Evolutionary conservation across 176 grass and related monocot genomes (phyloP).

Genomic region (Carex pumila): DNA sequence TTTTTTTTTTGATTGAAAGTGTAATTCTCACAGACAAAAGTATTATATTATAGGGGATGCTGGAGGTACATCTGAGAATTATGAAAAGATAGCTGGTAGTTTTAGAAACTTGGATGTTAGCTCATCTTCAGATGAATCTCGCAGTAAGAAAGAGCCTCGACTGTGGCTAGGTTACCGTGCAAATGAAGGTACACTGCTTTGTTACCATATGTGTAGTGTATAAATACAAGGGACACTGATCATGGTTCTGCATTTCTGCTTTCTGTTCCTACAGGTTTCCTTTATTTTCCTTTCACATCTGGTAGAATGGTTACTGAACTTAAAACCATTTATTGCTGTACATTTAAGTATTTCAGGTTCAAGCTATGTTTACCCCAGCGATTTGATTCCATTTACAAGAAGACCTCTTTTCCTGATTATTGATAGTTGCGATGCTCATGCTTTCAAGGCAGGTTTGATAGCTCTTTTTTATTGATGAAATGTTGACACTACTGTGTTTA

Average conservation of each 20-base stretch:
- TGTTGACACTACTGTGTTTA: not conserved
- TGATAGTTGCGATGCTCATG: slow-evolving; percentile 61
- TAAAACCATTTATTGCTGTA: slow-evolving; percentile 29
- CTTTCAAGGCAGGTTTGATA: slow-evolving; percentile 99
- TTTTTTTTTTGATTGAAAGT: not conserved
- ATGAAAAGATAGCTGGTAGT: slow-evolving; percentile 45
- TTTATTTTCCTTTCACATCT: not conserved
- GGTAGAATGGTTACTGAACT: not conserved
- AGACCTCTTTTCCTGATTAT: slow-evolving; percentile 86
- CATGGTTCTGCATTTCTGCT: not conserved
- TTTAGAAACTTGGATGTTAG: slow-evolving; percentile 60
- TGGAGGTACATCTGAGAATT: slow-evolving; percentile 41
- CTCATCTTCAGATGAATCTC: slow-evolving; percentile 16
- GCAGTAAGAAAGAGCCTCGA: slow-evolving; percentile 24
- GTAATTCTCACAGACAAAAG: slow-evolving; percentile 1
- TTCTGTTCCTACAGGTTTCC: not conserved
- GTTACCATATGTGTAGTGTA: not conserved
- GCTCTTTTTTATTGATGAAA: slow-evolving; percentile 22
- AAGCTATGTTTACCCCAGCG: slow-evolving; percentile 75
- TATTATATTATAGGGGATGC: slow-evolving; percentile 46
- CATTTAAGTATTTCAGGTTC: slow-evolving; percentile 49
- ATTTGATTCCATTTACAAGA: slow-evolving; percentile 98
- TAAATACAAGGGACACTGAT: not conserved
- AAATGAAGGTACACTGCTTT: slow-evolving; percentile 54
- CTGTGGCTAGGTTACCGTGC: slow-evolving; percentile 69